Conservation (phyloP, 176 grass and related monocot species). For the Puya raimondii region DNA sequence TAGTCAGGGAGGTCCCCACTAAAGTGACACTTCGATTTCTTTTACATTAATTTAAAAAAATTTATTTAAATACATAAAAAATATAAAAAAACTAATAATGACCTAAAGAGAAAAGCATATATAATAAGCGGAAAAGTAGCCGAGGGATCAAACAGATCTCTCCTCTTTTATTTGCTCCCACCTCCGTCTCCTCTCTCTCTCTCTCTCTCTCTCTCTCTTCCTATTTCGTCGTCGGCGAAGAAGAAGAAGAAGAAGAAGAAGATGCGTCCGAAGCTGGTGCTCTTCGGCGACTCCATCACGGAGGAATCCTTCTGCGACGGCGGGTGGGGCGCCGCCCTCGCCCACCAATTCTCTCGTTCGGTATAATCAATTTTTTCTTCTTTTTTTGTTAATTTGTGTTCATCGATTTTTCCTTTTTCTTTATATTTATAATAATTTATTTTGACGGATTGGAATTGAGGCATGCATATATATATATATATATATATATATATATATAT, state of each 20-base stretch:
- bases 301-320: conserved; percentile 61
- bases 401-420: neutral
- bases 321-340: conserved; percentile 49
- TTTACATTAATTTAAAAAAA: too few relatives aligned
- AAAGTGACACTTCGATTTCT: too few relatives aligned
- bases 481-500: too few relatives aligned
- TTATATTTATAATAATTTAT: neutral
- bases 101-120: neutral
- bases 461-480: too few relatives aligned
- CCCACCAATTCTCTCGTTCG: conserved; percentile 56
- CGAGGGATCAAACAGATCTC: neutral
- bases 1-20: too few relatives aligned
- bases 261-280: conserved; percentile 47
- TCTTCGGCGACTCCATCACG: conserved; percentile 68
- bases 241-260: neutral
- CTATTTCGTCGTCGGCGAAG: neutral
- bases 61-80: too few relatives aligned
- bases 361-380: neutral
- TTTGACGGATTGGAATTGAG: too few relatives aligned
- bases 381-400: too few relatives aligned
- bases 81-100: too few relatives aligned
- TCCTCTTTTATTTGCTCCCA: too few relatives aligned
- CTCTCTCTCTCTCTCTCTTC: neutral
- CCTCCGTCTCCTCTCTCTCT: neutral
- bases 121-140: neutral